Base-by-base conservation (phyloP, 2,329 filamentous ascomycete species). In the Alternaria burnsii region DNA sequence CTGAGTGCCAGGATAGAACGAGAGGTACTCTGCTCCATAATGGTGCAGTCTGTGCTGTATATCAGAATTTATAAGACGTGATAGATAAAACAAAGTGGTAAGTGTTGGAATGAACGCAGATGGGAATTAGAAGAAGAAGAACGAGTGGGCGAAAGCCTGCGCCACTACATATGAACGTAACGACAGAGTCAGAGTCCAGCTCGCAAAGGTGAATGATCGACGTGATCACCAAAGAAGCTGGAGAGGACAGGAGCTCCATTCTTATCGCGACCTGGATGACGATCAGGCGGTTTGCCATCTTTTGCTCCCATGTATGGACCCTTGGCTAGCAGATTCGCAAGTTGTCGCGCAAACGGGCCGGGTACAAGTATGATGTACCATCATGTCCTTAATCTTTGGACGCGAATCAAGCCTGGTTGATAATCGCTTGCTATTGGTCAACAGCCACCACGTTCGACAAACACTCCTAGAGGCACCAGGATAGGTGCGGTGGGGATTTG, bases 1-100 rank as follows among this genome's bases (percentile, higher is more conserved):
- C 65, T 50, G n/a, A 71, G 63, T 30, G 68, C 62, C 10, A 71
- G 63, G 40, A 60, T 55, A 14, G 62, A 58, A 24, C 64, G 63
- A 28, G 66, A 56, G 40, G 60, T 52, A 60, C 54, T 43, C 30
- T 64, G 43, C 26, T 66, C 55, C 69, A 72, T 71, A 9, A 10
- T 58, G 55, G 42, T 36, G 43, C 65, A 22, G 3, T 14, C 10
- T 24, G 40, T 42, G 5, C 10, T 9, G 40, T 42, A 24, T 59
- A 32, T 44, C 14, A 22, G 12, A 26, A 20, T 43, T 30, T 10
- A 7, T 16, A 1, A 24, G 41, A 11, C 20, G 11, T 12, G 1
- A 16, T 14, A n/a, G 20, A 18, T 1, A 32, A 38, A 24, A 20
- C 16, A 22, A 16, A 30, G 28, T 44, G 36, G 36, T 11, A 4